Evolutionary conservation across 768 basidiomycete genomes (phyloP).

Genomic region (Nidularia pulvinata): DNA sequence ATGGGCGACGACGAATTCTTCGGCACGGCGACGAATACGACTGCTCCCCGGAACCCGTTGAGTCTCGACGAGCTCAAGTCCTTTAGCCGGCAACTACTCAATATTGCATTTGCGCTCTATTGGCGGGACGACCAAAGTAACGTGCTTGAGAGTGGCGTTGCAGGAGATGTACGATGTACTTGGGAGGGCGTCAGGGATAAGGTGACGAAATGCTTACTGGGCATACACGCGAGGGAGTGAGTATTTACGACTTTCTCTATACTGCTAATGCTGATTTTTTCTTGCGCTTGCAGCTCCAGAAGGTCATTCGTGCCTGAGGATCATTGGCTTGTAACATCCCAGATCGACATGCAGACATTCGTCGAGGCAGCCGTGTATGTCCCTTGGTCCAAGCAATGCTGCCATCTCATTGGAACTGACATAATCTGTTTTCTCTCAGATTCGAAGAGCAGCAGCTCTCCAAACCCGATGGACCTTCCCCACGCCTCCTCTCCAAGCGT

Average conservation of each 20-base stretch:
- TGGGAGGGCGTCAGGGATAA: constrained; percentile 77
- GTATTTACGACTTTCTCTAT: constrained; percentile 21
- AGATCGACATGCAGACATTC: constrained; percentile 56
- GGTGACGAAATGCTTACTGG: constrained; percentile 76
- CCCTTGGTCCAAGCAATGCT: background rate
- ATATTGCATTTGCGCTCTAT: constrained; percentile 79
- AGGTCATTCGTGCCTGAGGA: constrained; percentile 79
- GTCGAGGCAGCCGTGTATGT: constrained; percentile 85
- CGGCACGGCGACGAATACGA: constrained; percentile 13
- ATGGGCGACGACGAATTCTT: constrained; percentile 99
- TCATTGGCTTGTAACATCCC: constrained; percentile 77
- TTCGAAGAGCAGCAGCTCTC: constrained; percentile 12
- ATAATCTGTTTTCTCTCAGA: constrained; percentile 1
- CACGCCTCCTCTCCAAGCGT: constrained; percentile 52
- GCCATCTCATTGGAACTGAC: constrained; percentile 1
- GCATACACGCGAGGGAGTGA: constrained; percentile 89
- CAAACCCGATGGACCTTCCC: constrained; percentile 2
- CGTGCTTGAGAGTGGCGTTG: constrained; percentile 15
- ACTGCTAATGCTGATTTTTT: constrained; percentile 1
- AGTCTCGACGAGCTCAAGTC: constrained; percentile 77
- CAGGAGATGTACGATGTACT: constrained; percentile 35
- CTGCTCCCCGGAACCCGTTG: constrained; percentile 68
- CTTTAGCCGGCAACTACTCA: constrained; percentile 78
- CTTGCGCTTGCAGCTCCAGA: constrained; percentile 60
- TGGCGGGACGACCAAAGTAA: constrained; percentile 39